Conservation (phyloP, 208 protist species). For the Leishmania braziliensis region DNA sequence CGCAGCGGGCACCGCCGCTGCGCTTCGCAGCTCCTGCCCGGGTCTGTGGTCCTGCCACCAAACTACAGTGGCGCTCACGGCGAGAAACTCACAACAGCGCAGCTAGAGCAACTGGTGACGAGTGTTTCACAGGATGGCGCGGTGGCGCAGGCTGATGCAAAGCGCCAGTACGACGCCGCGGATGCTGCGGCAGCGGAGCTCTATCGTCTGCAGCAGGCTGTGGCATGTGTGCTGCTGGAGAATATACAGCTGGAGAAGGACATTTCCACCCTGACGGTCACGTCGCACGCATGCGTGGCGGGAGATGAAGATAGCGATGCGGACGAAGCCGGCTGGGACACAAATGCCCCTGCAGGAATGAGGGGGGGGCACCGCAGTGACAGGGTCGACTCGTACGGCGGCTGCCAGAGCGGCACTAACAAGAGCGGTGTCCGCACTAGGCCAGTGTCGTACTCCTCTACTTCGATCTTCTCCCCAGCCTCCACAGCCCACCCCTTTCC, state of each 20-base stretch:
- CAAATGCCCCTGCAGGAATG: background rate
- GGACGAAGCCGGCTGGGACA: background rate
- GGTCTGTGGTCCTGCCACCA: constrained; percentile 25
- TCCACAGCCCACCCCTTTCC: background rate
- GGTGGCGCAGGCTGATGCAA: constrained; percentile 9
- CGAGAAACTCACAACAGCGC: constrained; percentile 22
- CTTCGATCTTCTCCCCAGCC: background rate
- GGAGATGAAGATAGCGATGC: background rate
- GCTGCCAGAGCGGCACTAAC: background rate
- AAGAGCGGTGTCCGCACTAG: background rate
- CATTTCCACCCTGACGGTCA: constrained; percentile 18
- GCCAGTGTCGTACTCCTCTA: background rate
- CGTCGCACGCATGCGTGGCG: background rate
- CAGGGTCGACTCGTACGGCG: background rate
- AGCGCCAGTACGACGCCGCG: constrained; percentile 18
- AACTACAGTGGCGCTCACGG: constrained; percentile 38
- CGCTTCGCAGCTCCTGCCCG: background rate
- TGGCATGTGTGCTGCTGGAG: constrained; percentile 40
- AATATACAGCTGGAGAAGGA: constrained; percentile 63
- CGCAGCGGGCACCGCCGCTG: background rate
- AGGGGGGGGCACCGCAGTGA: background rate
- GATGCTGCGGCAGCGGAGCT: constrained; percentile 35
- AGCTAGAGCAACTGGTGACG: constrained; percentile 28
- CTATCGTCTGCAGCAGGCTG: constrained; percentile 38
- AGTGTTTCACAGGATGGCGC: constrained; percentile 11